Evolutionary conservation across 2,329 filamentous ascomycete species (phyloP).

Genomic region (Laburnicola sp.): DNA sequence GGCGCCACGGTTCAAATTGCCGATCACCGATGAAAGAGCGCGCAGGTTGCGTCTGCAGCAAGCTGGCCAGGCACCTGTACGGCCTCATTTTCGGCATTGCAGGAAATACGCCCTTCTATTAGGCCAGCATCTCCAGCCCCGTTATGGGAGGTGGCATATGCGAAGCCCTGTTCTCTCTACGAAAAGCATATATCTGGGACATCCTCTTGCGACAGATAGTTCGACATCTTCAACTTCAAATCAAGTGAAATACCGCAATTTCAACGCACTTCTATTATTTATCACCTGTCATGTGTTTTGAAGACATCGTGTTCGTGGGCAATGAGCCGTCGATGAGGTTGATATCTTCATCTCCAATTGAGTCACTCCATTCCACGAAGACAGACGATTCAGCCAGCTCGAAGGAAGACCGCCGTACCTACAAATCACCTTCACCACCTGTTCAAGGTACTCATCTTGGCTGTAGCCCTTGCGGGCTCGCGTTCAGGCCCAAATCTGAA

Average conservation of each 20-base stretch:
- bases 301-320: conserved; percentile 20
- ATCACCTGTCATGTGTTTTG: conserved; percentile 7
- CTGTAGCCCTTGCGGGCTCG: background rate
- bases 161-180: too few relatives aligned
- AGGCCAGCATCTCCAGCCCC: background rate
- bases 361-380: background rate
- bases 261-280: background rate
- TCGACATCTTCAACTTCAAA: background rate
- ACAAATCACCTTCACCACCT: background rate
- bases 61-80: background rate
- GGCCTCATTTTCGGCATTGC: background rate
- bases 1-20: background rate
- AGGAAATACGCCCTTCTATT: background rate
- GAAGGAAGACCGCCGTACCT: background rate
- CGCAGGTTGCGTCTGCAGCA: background rate
- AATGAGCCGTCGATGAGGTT: conserved; percentile 15
- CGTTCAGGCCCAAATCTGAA: background rate
- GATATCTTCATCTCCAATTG: conserved; percentile 6
- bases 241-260: background rate
- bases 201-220: background rate
- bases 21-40: background rate
- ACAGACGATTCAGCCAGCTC: background rate
- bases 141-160: background rate
- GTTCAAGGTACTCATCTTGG: background rate
- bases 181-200: background rate